Conservation (phyloP, 2,329 filamentous ascomycete genomes). For the Xylaria sp. region DNA sequence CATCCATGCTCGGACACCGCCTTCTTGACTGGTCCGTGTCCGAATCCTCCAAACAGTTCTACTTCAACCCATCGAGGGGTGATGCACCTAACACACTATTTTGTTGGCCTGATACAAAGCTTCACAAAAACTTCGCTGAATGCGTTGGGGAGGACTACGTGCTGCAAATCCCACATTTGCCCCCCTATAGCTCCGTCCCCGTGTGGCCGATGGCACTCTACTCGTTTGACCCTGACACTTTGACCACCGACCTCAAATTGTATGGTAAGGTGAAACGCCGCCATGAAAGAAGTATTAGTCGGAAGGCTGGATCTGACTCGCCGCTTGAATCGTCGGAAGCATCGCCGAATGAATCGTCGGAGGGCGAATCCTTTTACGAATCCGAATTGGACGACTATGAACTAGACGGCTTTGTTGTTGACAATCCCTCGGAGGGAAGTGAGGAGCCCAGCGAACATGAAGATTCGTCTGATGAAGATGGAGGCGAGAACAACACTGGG, state of each 20-base stretch:
- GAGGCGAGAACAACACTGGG: neutral
- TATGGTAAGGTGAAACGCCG: conserved; percentile 27
- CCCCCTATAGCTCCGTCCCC: neutral
- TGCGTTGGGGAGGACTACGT: neutral
- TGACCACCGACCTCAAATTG: neutral
- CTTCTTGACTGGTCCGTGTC: conserved; percentile 45
- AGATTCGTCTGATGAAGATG: conserved; percentile 26
- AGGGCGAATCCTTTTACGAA: conserved; percentile 19
- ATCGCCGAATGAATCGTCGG: conserved; percentile 18
- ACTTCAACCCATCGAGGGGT: conserved; percentile 26
- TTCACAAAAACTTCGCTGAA: neutral
- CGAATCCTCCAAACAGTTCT: conserved; percentile 40
- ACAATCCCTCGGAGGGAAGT: conserved; percentile 19
- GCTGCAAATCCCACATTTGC: neutral
- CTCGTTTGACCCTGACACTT: neutral
- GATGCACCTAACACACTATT: conserved; percentile 43
- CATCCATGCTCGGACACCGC: neutral
- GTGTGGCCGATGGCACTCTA: conserved; percentile 27
- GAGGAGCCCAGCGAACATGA: conserved; percentile 23
- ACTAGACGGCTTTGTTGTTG: conserved; percentile 42
- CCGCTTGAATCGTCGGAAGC: conserved; percentile 10
- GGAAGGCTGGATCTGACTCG: conserved; percentile 3
- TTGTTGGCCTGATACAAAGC: conserved; percentile 49
- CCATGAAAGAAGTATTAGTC: conserved; percentile 22
- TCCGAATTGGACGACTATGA: conserved; percentile 42